phyloP scores from a whole-genome alignment of 495 filamentous ascomycete genomes.

The Chaetomium tenue region DNA sequence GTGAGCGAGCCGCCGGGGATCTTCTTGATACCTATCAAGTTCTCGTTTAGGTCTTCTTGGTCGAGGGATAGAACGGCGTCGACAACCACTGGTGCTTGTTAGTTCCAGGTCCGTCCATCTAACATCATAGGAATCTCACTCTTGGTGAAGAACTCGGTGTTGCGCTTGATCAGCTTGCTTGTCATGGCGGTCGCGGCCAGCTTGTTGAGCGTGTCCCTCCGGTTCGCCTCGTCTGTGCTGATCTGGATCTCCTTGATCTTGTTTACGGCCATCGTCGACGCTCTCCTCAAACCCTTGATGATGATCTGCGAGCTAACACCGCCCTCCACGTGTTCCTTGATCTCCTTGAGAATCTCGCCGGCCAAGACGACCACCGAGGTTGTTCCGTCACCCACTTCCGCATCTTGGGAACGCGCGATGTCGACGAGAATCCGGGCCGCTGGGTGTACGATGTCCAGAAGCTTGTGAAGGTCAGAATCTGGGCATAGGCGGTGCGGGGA shows the following conservation, averaged over 20 bases:
- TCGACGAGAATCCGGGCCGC: constrained; percentile 97
- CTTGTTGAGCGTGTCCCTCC: constrained; percentile 83
- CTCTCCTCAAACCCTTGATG: constrained; percentile 90
- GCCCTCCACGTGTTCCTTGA: constrained; percentile 91
- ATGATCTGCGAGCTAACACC: constrained; percentile 97
- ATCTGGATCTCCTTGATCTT: constrained; percentile 98
- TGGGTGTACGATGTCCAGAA: constrained; percentile 97
- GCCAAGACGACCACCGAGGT: constrained; percentile 95
- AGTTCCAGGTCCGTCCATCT: not conserved
- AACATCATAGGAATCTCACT: constrained; percentile 51
- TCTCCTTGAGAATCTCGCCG: constrained; percentile 93
- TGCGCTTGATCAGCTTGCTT: constrained; percentile 97
- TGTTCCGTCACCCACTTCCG: constrained; percentile 96
- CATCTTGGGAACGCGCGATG: constrained; percentile 97
- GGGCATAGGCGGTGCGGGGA: not conserved
- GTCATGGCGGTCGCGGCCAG: constrained; percentile 98
- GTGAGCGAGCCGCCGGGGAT: constrained; percentile 94
- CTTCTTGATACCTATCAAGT: constrained; percentile 96
- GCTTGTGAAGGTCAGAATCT: constrained; percentile 49
- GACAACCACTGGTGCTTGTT: constrained; percentile 72
- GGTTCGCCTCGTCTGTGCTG: constrained; percentile 78
- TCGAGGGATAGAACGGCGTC: constrained; percentile 96
- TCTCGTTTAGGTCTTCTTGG: constrained; percentile 96
- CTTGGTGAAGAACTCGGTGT: constrained; percentile 95
- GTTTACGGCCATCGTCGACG: constrained; percentile 89